Conservation (phyloP, 75 land plant species). For the Pinus taeda region DNA sequence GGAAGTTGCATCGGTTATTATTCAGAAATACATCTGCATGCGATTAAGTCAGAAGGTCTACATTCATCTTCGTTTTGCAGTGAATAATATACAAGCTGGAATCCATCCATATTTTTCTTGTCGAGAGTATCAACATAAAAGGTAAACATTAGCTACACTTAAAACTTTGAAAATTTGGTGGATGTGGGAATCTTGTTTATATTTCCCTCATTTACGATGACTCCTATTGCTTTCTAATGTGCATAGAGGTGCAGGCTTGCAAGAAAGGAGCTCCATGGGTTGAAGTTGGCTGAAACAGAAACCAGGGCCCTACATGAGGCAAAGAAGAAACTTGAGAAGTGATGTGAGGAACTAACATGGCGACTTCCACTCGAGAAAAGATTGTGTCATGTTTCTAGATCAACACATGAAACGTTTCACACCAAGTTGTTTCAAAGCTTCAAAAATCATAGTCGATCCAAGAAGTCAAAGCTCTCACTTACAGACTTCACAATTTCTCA, state of each 20-base stretch:
- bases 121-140: slow-evolving; percentile 26
- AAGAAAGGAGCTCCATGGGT: slow-evolving; percentile 67
- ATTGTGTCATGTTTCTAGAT: slow-evolving; percentile 90
- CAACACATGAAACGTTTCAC: slow-evolving; percentile 92
- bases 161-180: slow-evolving; percentile 69
- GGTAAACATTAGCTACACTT: slow-evolving; percentile 30
- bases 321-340: slow-evolving; percentile 92
- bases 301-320: slow-evolving; percentile 88
- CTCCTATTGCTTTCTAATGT: slow-evolving; percentile 74
- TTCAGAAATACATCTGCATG: slow-evolving; percentile 71
- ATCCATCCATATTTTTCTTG: slow-evolving; percentile 59
- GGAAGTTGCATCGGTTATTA: slow-evolving; percentile 57
- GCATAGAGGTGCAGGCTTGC: slow-evolving; percentile 80
- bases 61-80: slow-evolving; percentile 32
- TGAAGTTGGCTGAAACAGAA: slow-evolving; percentile 85
- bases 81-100: slow-evolving; percentile 63
- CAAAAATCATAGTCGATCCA: slow-evolving; percentile 58
- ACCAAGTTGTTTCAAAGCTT: slow-evolving; percentile 84
- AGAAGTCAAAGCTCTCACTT: slow-evolving; percentile 76
- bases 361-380: slow-evolving; percentile 79
- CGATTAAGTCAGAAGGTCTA: slow-evolving; percentile 46
- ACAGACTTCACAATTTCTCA: slow-evolving; percentile 90
- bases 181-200: slow-evolving; percentile 43
- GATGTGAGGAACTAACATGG: slow-evolving; percentile 88
- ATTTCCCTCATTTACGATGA: slow-evolving; percentile 3